These are phyloP conservation scores for Candida suzukii DNA, from an alignment of 805 yeast species.

Conservation along the genomic window DNA sequence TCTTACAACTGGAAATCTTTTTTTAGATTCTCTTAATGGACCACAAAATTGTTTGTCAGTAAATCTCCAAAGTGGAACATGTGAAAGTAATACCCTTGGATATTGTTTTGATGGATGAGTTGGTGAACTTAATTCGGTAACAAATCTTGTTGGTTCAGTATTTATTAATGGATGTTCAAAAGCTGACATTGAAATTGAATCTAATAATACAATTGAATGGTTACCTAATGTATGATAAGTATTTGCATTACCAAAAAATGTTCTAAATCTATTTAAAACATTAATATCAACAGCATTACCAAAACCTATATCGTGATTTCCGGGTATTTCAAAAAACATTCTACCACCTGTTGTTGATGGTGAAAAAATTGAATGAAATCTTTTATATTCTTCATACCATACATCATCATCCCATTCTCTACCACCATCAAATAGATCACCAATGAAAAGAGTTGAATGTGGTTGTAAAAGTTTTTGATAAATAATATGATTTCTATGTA, in stretches of 20 bases:
- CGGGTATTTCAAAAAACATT: conserved; percentile 49
- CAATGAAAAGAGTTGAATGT: conserved; percentile 70
- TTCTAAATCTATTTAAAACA: conserved; percentile 55
- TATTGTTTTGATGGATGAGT: conserved; percentile 18
- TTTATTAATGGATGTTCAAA: conserved; percentile 36
- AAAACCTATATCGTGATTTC: conserved; percentile 96
- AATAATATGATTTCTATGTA: conserved; percentile 64
- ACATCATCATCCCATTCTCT: conserved; percentile 67
- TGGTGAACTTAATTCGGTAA: conserved; percentile 30
- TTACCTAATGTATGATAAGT: conserved; percentile 49
- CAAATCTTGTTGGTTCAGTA: conserved; percentile 42
- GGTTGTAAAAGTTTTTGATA: conserved; percentile 59
- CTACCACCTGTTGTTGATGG: conserved; percentile 34
- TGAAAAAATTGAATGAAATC: conserved; percentile 65
- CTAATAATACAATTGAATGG: conserved; percentile 71
- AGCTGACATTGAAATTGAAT: conserved; percentile 77
- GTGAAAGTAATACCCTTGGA: conserved; percentile 71
- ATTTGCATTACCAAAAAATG: conserved; percentile 69
- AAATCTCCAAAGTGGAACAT: conserved; percentile 81
- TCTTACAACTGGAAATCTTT: conserved; percentile 54
- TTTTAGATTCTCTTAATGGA: conserved; percentile 59
- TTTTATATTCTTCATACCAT: conserved; percentile 62
- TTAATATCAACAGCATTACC: conserved; percentile 60
- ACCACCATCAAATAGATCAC: conserved; percentile 95
- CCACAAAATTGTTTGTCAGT: conserved; percentile 66